Evolutionary conservation across 225 moss, liverwort and hornwort genomes (phyloP).

Genomic region (Lunularia cruciata): DNA sequence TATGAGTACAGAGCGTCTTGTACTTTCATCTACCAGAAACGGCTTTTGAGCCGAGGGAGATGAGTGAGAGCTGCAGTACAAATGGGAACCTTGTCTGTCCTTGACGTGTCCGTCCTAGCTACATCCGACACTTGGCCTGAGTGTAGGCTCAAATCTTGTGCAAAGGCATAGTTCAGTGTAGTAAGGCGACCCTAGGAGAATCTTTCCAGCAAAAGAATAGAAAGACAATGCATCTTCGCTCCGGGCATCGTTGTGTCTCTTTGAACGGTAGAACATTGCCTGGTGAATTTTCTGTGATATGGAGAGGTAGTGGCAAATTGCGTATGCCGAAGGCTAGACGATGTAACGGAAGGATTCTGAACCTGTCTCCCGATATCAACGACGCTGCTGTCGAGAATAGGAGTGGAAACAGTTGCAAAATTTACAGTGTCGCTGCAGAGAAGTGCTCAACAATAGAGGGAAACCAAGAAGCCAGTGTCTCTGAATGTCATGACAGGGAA

Average conservation of each 20-base stretch:
- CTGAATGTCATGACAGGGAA: background rate
- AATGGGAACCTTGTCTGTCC: constrained; percentile 4
- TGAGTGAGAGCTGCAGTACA: background rate
- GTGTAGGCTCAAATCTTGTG: background rate
- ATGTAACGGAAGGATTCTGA: background rate
- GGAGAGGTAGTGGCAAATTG: background rate
- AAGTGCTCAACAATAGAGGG: background rate
- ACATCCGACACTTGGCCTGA: too few relatives aligned
- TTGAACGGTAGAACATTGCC: background rate
- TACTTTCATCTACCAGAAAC: too few relatives aligned
- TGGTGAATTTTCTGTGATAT: background rate
- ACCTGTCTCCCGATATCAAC: background rate
- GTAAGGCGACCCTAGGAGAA: background rate
- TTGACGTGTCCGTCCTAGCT: background rate
- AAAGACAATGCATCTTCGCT: constrained; percentile 1
- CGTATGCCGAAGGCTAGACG: background rate
- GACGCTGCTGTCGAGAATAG: too few relatives aligned
- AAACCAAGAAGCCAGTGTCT: background rate
- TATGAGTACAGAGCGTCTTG: background rate
- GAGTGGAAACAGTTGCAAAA: background rate
- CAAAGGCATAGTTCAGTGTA: background rate
- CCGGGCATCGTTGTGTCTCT: background rate
- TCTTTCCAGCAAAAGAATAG: background rate
- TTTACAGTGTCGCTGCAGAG: background rate
- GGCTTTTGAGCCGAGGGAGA: background rate